A percentile compares a stretch with the other conserved stretches of the same genome.
phyloP scores from a whole-genome alignment of 225 moss, liverwort and hornwort species.

The Pseudoscleropodium purum region DNA sequence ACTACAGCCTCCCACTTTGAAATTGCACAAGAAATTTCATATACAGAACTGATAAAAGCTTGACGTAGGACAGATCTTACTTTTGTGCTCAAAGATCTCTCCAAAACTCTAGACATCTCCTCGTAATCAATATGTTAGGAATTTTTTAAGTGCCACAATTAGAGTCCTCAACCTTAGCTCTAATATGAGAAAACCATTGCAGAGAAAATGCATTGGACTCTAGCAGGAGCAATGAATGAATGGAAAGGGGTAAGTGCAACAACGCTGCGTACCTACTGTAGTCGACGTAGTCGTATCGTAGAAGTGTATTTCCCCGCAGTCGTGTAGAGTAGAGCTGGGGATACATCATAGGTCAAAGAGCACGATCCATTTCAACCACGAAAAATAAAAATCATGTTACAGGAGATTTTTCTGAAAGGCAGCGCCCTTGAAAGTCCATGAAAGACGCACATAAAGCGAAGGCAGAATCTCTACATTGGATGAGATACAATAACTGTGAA shows the following conservation, averaged over 20 bases:
- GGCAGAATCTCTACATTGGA: neutral
- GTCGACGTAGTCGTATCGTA: neutral
- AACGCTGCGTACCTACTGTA: neutral
- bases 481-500: neutral
- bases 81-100: neutral
- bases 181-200: neutral
- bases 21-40: neutral
- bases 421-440: neutral
- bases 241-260: neutral
- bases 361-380: neutral
- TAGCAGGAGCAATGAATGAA: neutral
- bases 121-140: neutral
- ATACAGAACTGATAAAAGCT: neutral
- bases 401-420: neutral
- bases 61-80: neutral
- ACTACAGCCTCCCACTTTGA: neutral
- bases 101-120: neutral
- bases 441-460: neutral
- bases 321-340: neutral
- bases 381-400: neutral
- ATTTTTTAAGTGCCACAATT: neutral
- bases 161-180: neutral
- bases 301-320: neutral
- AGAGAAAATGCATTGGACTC: neutral
- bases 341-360: neutral